Percentiles rank a stretch among this genome's conserved stretches.
Conservation (phyloP, 495 filamentous ascomycete genomes). For the Hypoxylon subgilvum region DNA sequence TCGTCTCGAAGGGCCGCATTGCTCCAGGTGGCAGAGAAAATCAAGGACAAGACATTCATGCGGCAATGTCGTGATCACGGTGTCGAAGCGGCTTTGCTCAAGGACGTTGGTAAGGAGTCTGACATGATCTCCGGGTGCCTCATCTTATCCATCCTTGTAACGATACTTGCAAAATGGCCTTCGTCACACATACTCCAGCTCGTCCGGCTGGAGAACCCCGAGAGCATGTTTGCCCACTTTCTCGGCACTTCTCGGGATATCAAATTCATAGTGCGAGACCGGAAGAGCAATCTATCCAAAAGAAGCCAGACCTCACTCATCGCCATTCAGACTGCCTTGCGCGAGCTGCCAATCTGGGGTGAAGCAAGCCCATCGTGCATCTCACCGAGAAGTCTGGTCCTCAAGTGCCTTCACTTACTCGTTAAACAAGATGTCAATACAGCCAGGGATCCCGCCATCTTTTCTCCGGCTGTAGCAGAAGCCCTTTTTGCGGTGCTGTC, state of each 20-base stretch:
- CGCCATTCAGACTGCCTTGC: constrained; percentile 56
- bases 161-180: constrained; percentile 59
- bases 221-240: constrained; percentile 58
- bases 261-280: constrained; percentile 60
- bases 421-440: constrained; percentile 56
- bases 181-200: constrained; percentile 57
- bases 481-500: constrained; percentile 59
- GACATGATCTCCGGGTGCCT: constrained; percentile 65
- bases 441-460: constrained; percentile 49
- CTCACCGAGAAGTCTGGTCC: constrained; percentile 66
- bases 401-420: constrained; percentile 69
- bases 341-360: constrained; percentile 62
- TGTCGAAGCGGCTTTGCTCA: constrained; percentile 71
- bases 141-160: constrained; percentile 61
- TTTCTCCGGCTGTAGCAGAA: constrained; percentile 57
- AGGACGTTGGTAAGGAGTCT: constrained; percentile 56
- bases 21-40: constrained; percentile 74
- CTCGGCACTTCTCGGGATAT: constrained; percentile 62
- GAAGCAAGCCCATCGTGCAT: constrained; percentile 56
- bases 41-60: constrained; percentile 68
- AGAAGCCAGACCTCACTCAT: constrained; percentile 60
- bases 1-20: constrained; percentile 57
- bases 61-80: constrained; percentile 77
- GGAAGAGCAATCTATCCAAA: constrained; percentile 73
- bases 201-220: constrained; percentile 55